phyloP scores from a whole-genome alignment of 257 asterid species.

The Paulownia fortunei region DNA sequence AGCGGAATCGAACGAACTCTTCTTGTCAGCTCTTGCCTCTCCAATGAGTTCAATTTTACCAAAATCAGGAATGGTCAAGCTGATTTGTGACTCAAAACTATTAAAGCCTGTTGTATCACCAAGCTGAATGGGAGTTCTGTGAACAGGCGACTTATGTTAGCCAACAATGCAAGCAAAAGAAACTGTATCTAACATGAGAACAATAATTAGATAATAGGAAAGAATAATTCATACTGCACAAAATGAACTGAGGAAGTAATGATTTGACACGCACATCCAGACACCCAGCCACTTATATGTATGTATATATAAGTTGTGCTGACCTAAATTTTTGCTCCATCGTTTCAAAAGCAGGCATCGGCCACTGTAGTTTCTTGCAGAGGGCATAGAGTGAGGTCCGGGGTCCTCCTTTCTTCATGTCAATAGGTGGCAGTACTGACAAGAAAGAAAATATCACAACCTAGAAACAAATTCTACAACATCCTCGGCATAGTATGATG shows the following conservation, averaged over 20 bases:
- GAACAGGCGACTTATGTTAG: background rate
- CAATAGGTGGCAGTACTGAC: constrained; percentile 70
- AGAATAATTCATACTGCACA: background rate
- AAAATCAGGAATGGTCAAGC: constrained; percentile 67
- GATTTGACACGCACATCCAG: no score
- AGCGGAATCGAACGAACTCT: constrained; percentile 87
- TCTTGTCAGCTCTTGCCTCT: constrained; percentile 80
- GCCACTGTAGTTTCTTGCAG: constrained; percentile 86
- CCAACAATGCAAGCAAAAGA: background rate
- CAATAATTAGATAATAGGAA: background rate
- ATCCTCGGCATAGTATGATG: background rate
- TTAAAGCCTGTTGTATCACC: constrained; percentile 60
- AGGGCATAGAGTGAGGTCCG: constrained; percentile 64
- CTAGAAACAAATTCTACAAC: background rate
- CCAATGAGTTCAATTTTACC: constrained; percentile 65
- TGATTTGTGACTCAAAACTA: constrained; percentile 71
- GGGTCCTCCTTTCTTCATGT: constrained; percentile 91
- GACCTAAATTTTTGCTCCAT: constrained; percentile 77
- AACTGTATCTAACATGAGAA: background rate
- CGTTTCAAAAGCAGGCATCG: constrained; percentile 70
- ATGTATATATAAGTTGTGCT: constrained; percentile 16
- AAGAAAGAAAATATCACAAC: constrained; percentile 24
- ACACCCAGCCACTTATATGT: background rate
- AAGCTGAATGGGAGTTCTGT: constrained; percentile 61
- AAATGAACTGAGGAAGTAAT: no score